Evolutionary conservation across 139 green algal genomes (phyloP).

Genomic region (Tetraselmis chui): DNA sequence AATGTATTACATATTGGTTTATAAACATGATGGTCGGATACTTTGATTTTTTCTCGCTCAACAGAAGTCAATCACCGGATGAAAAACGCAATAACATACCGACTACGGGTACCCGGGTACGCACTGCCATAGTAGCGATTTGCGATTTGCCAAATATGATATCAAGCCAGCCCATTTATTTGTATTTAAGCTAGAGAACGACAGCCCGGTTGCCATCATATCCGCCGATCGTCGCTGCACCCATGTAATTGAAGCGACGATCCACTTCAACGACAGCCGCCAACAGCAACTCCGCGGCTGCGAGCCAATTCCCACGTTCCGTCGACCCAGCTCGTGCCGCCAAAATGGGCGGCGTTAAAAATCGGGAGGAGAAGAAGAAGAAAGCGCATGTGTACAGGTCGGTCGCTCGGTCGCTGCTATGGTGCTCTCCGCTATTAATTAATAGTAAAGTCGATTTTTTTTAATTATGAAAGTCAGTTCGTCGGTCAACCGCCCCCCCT

Average conservation of each 20-base stretch:
- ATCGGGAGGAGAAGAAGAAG: slow-evolving; percentile 57
- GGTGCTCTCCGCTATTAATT: background rate
- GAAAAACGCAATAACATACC: no score
- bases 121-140: no score
- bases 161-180: background rate
- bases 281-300: background rate
- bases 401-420: background rate
- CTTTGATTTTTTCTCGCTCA: no score
- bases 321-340: background rate
- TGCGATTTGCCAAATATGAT: no score
- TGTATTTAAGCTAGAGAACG: no score
- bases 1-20: no score
- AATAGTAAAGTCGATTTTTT: background rate
- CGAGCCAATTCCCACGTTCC: background rate
- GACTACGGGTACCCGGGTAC: no score
- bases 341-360: slow-evolving; percentile 61
- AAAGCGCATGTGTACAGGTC: slow-evolving; percentile 52
- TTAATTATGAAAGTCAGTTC: background rate
- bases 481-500: background rate
- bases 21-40: no score
- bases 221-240: background rate
- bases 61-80: no score
- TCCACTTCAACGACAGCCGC: background rate
- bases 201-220: no score
- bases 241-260: no score